Percentiles rank a stretch among this genome's conserved stretches.
Evolutionary conservation across 192 early-diverging fungal species (phyloP).

Genomic region (Coemansia sp.): DNA sequence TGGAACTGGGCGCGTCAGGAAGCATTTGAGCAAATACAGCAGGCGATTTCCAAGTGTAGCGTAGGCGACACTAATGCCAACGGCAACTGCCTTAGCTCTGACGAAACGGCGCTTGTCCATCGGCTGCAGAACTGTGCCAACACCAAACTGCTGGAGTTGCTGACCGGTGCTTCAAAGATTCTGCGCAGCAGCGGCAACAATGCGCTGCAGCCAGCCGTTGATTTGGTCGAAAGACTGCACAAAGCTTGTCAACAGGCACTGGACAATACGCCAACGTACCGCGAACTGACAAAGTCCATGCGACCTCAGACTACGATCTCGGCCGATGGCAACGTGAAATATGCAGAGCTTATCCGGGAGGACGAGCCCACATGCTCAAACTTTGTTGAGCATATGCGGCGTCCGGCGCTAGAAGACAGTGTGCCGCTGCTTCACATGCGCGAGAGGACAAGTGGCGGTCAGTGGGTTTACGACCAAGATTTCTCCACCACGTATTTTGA

Average conservation of each 20-base stretch:
- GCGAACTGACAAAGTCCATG: slow-evolving; percentile 78
- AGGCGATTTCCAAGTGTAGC: slow-evolving; percentile 65
- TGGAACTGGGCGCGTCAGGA: slow-evolving; percentile 87
- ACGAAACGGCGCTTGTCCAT: slow-evolving; percentile 49
- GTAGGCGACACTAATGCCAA: slow-evolving; percentile 63
- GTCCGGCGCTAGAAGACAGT: slow-evolving; percentile 52
- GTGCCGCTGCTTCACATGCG: slow-evolving; percentile 31
- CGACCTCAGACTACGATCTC: slow-evolving; percentile 71
- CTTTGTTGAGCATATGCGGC: slow-evolving; percentile 74
- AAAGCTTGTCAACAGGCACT: slow-evolving; percentile 77
- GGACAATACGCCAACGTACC: slow-evolving; percentile 68
- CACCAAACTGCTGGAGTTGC: slow-evolving; percentile 66
- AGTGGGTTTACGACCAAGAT: slow-evolving; percentile 69
- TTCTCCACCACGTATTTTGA: slow-evolving; percentile 73
- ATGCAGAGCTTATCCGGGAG: slow-evolving; percentile 73
- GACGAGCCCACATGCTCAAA: slow-evolving; percentile 75
- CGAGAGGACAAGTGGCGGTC: background rate
- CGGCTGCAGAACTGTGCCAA: slow-evolving; percentile 81
- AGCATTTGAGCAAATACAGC: slow-evolving; percentile 63
- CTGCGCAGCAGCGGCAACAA: slow-evolving; percentile 62
- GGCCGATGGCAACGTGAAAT: slow-evolving; percentile 70
- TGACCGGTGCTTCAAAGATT: slow-evolving; percentile 71
- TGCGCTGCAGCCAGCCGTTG: slow-evolving; percentile 53
- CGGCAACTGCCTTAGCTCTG: slow-evolving; percentile 56
- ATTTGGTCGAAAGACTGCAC: slow-evolving; percentile 63